Base-by-base conservation (phyloP, 163 green algal genomes). In the Scenedesmus sp. region DNA sequence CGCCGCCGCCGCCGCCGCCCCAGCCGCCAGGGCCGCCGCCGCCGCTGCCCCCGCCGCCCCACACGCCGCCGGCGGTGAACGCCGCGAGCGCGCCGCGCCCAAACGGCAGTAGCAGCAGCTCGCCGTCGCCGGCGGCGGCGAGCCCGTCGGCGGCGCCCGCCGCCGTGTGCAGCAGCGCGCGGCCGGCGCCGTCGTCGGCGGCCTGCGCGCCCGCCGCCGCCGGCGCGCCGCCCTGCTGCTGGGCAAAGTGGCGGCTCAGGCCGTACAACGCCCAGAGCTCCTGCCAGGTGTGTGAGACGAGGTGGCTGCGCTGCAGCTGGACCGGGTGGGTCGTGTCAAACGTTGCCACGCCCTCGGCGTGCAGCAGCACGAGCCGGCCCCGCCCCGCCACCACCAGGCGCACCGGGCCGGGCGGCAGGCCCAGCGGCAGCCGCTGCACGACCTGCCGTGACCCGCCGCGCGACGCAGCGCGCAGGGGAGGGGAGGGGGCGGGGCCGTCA, bases 221-320 rank as follows among this genome's bases (percentile, higher is more conserved):
- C 60, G 64, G 45, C 45, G 66, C 28, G 64, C 51, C 51, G n/a
- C 64, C 50, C 51, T 65, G 51, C 51, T 54, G 39, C 53, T 65
- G 51, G 28, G 14, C 42, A 29, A 44, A 64, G 58, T 66, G 58
- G 29, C 29, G 33, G 10, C 15, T 33, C 0, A 77, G 26, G 17
- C 69, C 74, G 42, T 69, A 69, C 50, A 51, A 14, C 26, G 24
- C 18, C 74, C 74, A 81, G 1, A 81, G 14, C 13, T 81, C 50
- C 1, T 36, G 22, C 74, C 74, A 81, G 1, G 56, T 45, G 18
- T 81, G 74, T 13, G 74, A 81, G 5, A 36, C 50, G 33, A 81
- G 6, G 2, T 64, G 60, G 44, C 31, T 56, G 6, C 20, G 26
- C 22, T 45, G 45, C 28, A 70, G 51, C 6, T 69, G 53, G 39